Conservation (phyloP, 2,329 filamentous ascomycete genomes). For the Herpotrichia juniperi region DNA sequence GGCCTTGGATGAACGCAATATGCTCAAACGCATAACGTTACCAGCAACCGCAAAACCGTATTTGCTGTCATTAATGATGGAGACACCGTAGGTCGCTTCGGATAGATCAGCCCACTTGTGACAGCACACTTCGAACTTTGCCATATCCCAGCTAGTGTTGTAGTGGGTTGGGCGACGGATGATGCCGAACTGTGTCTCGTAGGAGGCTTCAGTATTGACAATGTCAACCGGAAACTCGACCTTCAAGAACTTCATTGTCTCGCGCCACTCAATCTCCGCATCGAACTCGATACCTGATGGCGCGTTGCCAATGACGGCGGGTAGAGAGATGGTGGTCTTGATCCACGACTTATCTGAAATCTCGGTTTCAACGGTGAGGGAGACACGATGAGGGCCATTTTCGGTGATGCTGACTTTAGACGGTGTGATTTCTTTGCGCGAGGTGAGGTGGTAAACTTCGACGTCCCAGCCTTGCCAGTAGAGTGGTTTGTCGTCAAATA, state of each 20-base stretch:
- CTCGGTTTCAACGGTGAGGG: conserved; percentile 80
- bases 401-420: conserved; percentile 74
- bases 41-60: conserved; percentile 93
- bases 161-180: conserved; percentile 92
- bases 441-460: conserved; percentile 92
- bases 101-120: conserved; percentile 93
- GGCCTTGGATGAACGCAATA: conserved; percentile 87
- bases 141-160: conserved; percentile 98
- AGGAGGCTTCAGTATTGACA: conserved; percentile 87
- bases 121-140: conserved; percentile 95
- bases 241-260: conserved; percentile 97
- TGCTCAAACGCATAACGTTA: conserved; percentile 85
- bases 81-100: conserved; percentile 87
- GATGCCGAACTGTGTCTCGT: conserved; percentile 94
- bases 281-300: conserved; percentile 77
- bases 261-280: conserved; percentile 93
- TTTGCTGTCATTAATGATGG: conserved; percentile 92
- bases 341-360: conserved; percentile 88
- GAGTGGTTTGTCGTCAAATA: conserved; percentile 96
- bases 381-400: conserved; percentile 74
- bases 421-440: conserved; percentile 75
- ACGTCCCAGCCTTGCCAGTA: conserved; percentile 99
- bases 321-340: conserved; percentile 82
- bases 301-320: conserved; percentile 68
- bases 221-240: conserved; percentile 96